Evolutionary conservation across 495 filamentous ascomycete species (phyloP).

Genomic region (Gamarada debralockiae): DNA sequence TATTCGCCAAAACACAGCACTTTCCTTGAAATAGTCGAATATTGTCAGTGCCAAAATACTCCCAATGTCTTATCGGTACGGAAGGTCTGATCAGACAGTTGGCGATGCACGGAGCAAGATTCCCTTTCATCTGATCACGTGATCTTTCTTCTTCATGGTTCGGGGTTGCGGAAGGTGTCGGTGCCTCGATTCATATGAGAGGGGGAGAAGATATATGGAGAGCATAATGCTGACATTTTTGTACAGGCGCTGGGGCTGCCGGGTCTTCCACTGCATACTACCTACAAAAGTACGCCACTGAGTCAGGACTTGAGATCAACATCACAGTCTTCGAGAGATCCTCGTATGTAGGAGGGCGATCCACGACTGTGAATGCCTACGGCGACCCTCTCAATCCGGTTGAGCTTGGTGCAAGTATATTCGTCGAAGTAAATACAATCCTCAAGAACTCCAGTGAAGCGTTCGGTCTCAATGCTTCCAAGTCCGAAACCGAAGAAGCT

Average conservation of each 20-base stretch:
- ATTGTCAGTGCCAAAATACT: too few relatives aligned
- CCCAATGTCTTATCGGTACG: too few relatives aligned
- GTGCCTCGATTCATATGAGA: too few relatives aligned
- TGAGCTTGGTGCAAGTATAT: slow-evolving; percentile 90
- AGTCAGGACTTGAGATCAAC: slow-evolving; percentile 51
- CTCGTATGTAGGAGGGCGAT: slow-evolving; percentile 78
- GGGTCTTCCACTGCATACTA: slow-evolving; percentile 86
- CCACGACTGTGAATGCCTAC: slow-evolving; percentile 82
- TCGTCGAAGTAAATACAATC: slow-evolving; percentile 82
- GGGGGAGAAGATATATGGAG: too few relatives aligned
- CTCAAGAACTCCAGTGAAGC: slow-evolving; percentile 69
- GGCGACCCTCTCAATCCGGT: slow-evolving; percentile 65
- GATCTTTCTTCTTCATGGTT: too few relatives aligned
- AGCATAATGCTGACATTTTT: background rate
- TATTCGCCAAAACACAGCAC: too few relatives aligned
- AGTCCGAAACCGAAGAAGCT: slow-evolving; percentile 27
- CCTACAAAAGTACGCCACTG: slow-evolving; percentile 62
- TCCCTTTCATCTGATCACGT: too few relatives aligned
- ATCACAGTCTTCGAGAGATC: slow-evolving; percentile 88
- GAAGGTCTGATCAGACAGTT: too few relatives aligned
- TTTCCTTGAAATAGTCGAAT: too few relatives aligned
- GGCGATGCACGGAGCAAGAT: too few relatives aligned
- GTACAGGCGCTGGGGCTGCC: slow-evolving; percentile 80
- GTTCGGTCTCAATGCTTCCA: slow-evolving; percentile 56
- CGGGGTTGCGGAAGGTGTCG: too few relatives aligned